Base-by-base conservation (phyloP, 306 rosid genomes). In the Dalbergia oliveri region DNA sequence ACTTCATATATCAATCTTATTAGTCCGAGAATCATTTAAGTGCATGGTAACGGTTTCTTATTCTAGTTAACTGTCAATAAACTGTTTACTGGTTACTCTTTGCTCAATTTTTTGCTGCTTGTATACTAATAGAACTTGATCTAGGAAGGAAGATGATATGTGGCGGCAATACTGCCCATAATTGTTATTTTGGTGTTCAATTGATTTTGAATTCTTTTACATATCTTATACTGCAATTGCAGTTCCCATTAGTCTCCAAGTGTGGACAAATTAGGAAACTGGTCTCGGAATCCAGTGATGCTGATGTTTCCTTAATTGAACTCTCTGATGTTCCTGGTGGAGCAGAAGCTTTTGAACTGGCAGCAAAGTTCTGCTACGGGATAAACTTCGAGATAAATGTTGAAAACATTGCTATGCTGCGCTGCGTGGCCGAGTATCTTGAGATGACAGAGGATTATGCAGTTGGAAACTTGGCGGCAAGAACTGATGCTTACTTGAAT, bases 341-440 rank as follows among this genome's bases (percentile, higher is more conserved):
- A 72, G 91, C 90, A 21, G 98, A 96, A 83, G 94, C 94, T 18
- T 96, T 96, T 73, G 99, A 96, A 63, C 92, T 93, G 23, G 94
- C 99, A 35, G 99, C 98, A 15, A 93, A 90, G 31, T 96, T 96
- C 86, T 96, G 99, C 62, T 96, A 96, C 13, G 98, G 98, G n/a
- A 93, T 96, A 78, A 96, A 91, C 50, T 96, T 96, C 37, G 98
- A 93, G 84, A 91, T 96, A 63, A 74, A 81, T 77, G 83, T 91
- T 2, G 98, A 88, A 64, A 96, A 93, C 84, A 93, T 93, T 0
- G 97, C 93, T 16, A 81, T 31, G 70, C 97, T 96, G 2, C 93
- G 93, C n/a, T 96, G 97, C 4, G 92, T 77, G 73, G 96, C 97
- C 1, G 99, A 96, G 85, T 90, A 91, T 86, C 97, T 96, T 14